Evolutionary conservation across 2,329 filamentous ascomycete genomes (phyloP), one percentile per base, ranked within the genome.

Genomic region (Colletotrichum phormii): DNA sequence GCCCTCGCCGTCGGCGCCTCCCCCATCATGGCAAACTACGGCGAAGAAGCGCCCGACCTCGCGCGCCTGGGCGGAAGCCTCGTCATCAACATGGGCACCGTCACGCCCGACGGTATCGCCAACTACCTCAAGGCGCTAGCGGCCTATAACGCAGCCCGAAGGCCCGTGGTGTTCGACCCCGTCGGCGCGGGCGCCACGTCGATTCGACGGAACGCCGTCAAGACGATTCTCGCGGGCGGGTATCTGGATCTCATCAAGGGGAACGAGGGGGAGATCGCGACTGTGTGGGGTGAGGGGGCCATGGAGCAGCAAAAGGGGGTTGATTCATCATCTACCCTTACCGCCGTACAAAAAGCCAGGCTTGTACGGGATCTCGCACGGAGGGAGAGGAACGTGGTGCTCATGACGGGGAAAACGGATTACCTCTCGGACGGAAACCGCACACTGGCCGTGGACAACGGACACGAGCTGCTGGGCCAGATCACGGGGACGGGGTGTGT

Each of bases 11-110:
- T 97, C 64, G 96, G 96, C 46, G 93, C 94, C 13, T 97, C 93
- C 24, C 96, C 96, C 51, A 98, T 98, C 82, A 98, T 98, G 96
- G 92, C 95, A 8, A 95, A 94, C 81, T 94, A 95, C 78, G 94
- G 92, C 31, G 89, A 91, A 63, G 96, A 98, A 86, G 95, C 95
- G 0, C 81, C 84, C 8, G 95, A 98, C 78, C 88, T 98, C n/a
- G 91, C 93, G 13, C 88, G 87, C 35, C 88, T 97, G 0, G 92
- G 92, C 49, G 95, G 94, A 12, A 90, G 92, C 0, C 88, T 98
- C 1, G 93, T 98, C 58, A 89, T 98, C 79, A 98, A 98, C 83
- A 98, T 98, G 95, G 96, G 96, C 33, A 98, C 95, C 0, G 91
- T 96, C 7, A 97, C 94, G 1, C 90, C 92, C 0, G 93, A 95